Conservation (phyloP, 805 yeast genomes). For the Lachancea cidri region DNA sequence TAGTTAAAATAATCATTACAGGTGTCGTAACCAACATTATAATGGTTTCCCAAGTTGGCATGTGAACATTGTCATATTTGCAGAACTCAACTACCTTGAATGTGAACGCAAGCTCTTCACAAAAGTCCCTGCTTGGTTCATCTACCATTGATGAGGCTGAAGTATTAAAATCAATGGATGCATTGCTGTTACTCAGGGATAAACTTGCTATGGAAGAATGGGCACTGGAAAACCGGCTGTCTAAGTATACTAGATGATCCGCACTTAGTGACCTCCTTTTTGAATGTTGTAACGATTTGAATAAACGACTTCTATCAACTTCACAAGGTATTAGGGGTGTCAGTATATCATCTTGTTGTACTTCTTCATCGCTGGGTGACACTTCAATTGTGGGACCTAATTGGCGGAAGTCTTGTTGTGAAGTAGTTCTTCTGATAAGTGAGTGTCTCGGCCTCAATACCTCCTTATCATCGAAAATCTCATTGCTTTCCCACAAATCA, state of each 20-base stretch:
- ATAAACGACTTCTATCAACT: neutral
- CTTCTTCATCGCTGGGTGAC: neutral
- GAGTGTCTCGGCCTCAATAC: neutral
- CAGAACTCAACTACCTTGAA: neutral
- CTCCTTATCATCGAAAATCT: slow-evolving; percentile 7
- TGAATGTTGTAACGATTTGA: slow-evolving; percentile 2
- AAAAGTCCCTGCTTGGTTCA: neutral
- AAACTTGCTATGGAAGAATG: neutral
- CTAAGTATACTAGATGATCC: slow-evolving; percentile 5
- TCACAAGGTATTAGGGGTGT: neutral
- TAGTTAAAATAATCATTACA: slow-evolving; percentile 13
- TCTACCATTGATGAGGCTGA: neutral
- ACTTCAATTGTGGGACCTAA: neutral
- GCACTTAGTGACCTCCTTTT: slow-evolving; percentile 7
- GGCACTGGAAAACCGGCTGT: slow-evolving; percentile 1
- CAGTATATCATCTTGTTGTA: no score
- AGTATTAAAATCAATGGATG: neutral
- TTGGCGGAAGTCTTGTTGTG: slow-evolving; percentile 13
- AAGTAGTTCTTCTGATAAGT: slow-evolving; percentile 12
- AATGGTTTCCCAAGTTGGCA: slow-evolving; percentile 14
- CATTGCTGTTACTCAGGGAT: neutral
- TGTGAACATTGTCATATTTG: no score
- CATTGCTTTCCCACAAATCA: slow-evolving; percentile 27
- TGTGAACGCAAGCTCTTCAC: neutral
- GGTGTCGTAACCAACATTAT: slow-evolving; percentile 24